These are phyloP conservation scores for Aegilops sharonensis DNA, from an alignment of 176 grass and related monocot genomes.

Conservation along the genomic window DNA sequence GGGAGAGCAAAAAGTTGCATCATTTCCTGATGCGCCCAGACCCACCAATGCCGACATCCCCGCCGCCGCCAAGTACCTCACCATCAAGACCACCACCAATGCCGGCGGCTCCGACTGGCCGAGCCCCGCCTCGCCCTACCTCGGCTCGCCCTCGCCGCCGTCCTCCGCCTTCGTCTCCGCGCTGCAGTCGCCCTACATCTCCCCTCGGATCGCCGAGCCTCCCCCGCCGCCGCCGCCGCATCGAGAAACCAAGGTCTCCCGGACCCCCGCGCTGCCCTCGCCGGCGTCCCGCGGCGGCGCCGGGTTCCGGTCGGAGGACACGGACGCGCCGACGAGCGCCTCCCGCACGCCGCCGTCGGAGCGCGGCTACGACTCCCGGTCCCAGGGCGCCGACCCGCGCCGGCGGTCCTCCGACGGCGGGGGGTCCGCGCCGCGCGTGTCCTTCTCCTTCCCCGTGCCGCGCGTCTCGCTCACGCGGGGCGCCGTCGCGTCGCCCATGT, in stretches of 20 bases:
- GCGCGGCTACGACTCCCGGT: constrained; percentile 44
- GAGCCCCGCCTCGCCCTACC: constrained; percentile 62
- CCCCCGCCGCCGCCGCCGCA: constrained; percentile 3
- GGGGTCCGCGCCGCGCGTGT: constrained; percentile 35
- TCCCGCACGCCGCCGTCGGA: constrained; percentile 76
- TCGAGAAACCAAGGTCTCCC: constrained; percentile 4
- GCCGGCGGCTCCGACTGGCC: constrained; percentile 46
- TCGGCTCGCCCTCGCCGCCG: constrained; percentile 89
- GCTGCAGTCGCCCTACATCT: constrained; percentile 95
- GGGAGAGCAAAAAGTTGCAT: constrained; percentile 31
- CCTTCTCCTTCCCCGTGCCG: constrained; percentile 90
- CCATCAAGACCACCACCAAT: constrained; percentile 53
- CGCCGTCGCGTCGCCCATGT: constrained; percentile 54
- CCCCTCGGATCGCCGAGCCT: constrained; percentile 57
- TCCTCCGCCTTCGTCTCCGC: constrained; percentile 94
- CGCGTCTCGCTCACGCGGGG: constrained; percentile 78
- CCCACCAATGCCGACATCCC: too few relatives aligned
- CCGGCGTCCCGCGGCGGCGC: constrained; percentile 42
- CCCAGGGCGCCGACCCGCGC: constrained; percentile 32
- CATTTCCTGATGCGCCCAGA: constrained; percentile 40
- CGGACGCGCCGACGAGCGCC: constrained; percentile 68
- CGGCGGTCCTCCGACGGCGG: constrained; percentile 3
- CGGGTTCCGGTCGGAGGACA: constrained; percentile 57
- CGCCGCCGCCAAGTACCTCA: constrained; percentile 54
- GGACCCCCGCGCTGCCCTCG: constrained; percentile 33